Evolutionary conservation across 768 basidiomycete species (phyloP), one percentile per base, ranked within the genome.

Genomic region (Lactifluus hygrophoroides): DNA sequence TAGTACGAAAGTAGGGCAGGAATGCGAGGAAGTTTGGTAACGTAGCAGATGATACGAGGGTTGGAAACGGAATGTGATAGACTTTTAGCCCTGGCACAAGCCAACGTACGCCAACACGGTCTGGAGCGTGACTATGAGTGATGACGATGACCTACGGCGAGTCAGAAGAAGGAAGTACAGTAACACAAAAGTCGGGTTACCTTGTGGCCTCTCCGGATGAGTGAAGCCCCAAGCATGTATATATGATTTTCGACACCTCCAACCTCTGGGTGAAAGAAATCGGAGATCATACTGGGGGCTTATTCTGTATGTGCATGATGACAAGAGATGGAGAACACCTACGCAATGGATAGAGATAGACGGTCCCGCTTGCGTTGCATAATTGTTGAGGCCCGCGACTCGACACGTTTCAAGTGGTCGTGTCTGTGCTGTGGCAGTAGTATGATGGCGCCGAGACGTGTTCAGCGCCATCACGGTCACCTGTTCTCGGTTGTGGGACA

Each of bases 191-290:
- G 10, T 34, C 47, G 30, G 47, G 28, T 56, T 68, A 87, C 93
- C 72, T 89, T 92, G 72, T 99, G 94, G 4, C 94, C 93, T 40
- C 80, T 80, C 42, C 77, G 76, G 54, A 94, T 82, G 42, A 98
- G 82, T 48, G 87, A 85, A 19, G 88, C 84, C 57, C 86, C 85
- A 47, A 99, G 79, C 82, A 90, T 90, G 72, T 91, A 97, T 37
- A 97, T 94, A 70, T 96, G 93, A 59, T 85, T 94, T 73, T 98
- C 96, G 32, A 99, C 95, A 8, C 96, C 96, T 3, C 96, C 96
- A 2, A 94, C 86, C 57, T 82, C 78, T 1, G 96, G 96, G 68
- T 90, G 84, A 74, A 97, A 99, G 76, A 98, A 99, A 74, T 99
- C 96, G 42, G 86, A 89, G 57, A 98, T 83, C 90, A 98, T 93